A percentile compares a stretch with the other conserved stretches of the same genome.
These are phyloP conservation scores for Ramularia collo-cygni DNA, from an alignment of 2,329 filamentous ascomycete genomes.

Conservation along the genomic window DNA sequence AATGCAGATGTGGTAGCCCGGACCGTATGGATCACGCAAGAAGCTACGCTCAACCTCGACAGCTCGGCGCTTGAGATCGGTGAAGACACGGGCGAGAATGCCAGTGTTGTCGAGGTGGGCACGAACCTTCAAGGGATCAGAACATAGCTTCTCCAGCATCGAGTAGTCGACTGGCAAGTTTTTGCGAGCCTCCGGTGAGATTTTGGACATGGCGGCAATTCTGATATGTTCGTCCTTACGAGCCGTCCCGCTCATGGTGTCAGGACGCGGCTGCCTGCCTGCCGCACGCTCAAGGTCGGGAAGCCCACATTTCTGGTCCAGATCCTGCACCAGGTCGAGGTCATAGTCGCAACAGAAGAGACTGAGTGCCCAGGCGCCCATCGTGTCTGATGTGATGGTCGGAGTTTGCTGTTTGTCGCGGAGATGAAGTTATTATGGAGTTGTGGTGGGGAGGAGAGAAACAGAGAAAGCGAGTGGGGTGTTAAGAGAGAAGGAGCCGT, in stretches of 20 bases:
- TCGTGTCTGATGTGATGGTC: neutral
- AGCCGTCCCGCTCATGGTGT: neutral
- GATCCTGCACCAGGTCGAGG: constrained; percentile 1
- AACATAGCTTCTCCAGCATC: constrained; percentile 3
- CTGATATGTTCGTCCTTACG: neutral
- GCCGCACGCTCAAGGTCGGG: neutral
- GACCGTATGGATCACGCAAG: constrained; percentile 2
- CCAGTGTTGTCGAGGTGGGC: constrained; percentile 4
- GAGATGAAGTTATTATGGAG: no score
- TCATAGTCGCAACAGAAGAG: constrained; percentile 8
- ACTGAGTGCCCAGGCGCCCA: constrained; percentile 4
- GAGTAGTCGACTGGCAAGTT: constrained; percentile 2
- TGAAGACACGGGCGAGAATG: no score
- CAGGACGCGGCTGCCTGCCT: neutral
- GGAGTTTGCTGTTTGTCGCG: neutral
- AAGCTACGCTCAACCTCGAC: neutral
- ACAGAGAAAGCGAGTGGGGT: no score
- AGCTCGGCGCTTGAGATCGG: no score
- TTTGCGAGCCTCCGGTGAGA: neutral
- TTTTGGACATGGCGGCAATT: neutral
- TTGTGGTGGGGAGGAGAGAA: no score
- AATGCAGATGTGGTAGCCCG: constrained; percentile 6
- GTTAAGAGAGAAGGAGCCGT: no score
- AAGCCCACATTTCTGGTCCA: constrained; percentile 2
- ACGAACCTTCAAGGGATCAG: constrained; percentile 5